phyloP scores from a whole-genome alignment of 2,329 filamentous ascomycete genomes.

The Emmonsiellopsis sp. region DNA sequence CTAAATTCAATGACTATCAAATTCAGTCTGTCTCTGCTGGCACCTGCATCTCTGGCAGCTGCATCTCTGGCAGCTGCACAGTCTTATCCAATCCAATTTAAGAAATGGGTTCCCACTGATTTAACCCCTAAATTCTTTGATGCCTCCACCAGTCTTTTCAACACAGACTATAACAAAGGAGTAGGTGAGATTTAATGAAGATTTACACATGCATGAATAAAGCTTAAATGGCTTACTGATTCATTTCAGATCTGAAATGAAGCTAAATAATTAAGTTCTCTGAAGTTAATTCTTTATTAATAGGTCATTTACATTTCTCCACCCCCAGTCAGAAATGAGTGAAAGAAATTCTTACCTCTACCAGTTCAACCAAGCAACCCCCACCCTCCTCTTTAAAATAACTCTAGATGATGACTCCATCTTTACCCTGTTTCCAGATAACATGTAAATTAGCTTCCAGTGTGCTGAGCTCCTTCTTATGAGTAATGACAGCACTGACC shows the following conservation, averaged over 20 bases:
- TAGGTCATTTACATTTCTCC: conserved; percentile 19
- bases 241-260: conserved; percentile 37
- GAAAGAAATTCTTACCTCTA: conserved; percentile 1
- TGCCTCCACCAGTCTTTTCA: conserved; percentile 37
- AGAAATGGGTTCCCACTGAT: conserved; percentile 37
- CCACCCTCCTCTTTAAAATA: conserved; percentile 42
- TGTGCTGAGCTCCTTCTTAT: conserved; percentile 48
- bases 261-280: conserved; percentile 44
- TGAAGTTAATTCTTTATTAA: conserved; percentile 30
- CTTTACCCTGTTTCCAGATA: conserved; percentile 36
- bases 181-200: conserved; percentile 23
- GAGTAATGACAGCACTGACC: conserved; percentile 18
- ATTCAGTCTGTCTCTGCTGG: neutral
- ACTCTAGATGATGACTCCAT: conserved; percentile 52
- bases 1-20: neutral
- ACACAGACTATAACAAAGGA: conserved; percentile 45
- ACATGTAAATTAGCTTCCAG: conserved; percentile 51
- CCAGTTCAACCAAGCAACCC: conserved; percentile 36
- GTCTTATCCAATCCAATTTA: conserved; percentile 36
- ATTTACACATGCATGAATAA: too few relatives aligned
- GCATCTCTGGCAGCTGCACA: conserved; percentile 16
- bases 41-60: too few relatives aligned
- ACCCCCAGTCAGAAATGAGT: neutral
- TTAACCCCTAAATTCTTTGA: conserved; percentile 36
- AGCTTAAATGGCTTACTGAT: neutral